Evolutionary conservation across 495 filamentous ascomycete species (phyloP), one percentile per base, ranked within the genome.

Genomic region (Pyronema domesticum): DNA sequence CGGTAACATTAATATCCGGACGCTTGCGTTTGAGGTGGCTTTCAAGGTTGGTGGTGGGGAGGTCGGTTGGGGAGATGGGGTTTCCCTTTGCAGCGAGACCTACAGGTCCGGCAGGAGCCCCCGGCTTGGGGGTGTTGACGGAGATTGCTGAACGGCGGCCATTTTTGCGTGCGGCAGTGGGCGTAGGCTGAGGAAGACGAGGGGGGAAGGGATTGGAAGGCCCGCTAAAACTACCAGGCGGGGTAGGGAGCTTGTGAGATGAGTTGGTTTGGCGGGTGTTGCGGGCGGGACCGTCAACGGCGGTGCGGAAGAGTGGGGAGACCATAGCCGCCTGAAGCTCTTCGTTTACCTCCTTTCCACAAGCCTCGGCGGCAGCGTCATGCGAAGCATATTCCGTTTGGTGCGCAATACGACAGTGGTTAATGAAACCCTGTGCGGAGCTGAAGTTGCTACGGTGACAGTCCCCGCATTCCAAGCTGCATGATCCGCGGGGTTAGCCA

Each of bases 371-470:
- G 42, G 91, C 91, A 52, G 85, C 86, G 63, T 95, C 89, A 61
- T 98, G 91, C 61, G 86, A 95, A 62, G 86, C 82, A 70, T 85
- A 95, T 51, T 88, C 86, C 48, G 86, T 76, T 56, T 80, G 81
- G 68, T 98, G 91, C 7, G 89, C 86, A 54, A 98, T 95, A 42
- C 91, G 87, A 62, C 88, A 95, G 62, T 98, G 91, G 60, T 98
- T 98, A 71, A 98, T 89, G 64, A 98, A 96, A 2, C 91, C 91
- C 67, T 98, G 91, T 0, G 86, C 86, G 67, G 87, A 95, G 44
- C 83, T 87, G 67, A 95, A 96, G 65, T 95, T 83, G 69, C 82
- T 82, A 53, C 86, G 73, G 42, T 85, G 76, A 63, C 91, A 98
- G 64, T 91, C 83, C 49, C 88, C 72, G 69, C 91, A 98, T 48